These are phyloP conservation scores for Phaeodactylum tricornutum DNA, from an alignment of 108 stramenopile species.

Conservation along the genomic window DNA sequence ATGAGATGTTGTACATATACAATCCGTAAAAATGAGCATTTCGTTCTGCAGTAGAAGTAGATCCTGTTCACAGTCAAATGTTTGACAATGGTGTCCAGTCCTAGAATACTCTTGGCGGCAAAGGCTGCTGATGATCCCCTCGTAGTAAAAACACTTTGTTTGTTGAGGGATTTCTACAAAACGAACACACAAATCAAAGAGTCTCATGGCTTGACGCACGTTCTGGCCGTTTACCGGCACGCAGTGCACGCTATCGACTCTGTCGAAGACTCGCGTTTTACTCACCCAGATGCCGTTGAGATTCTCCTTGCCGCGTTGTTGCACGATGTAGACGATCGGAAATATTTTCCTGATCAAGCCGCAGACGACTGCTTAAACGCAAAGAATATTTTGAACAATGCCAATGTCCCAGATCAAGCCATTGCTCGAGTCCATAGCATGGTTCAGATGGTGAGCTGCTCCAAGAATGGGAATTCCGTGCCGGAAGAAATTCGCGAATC, in stretches of 20 bases:
- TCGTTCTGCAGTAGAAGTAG: too few species aligned
- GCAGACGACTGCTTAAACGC: slow-evolving; percentile 22
- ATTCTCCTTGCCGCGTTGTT: slow-evolving; percentile 46
- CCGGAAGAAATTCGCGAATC: slow-evolving; percentile 16
- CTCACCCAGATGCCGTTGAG: slow-evolving; percentile 17
- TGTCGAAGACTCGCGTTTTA: slow-evolving; percentile 4
- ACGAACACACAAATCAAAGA: slow-evolving; percentile 33
- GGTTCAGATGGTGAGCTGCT: slow-evolving; percentile 48
- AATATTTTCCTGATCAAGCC: slow-evolving; percentile 42
- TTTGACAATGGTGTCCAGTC: too few species aligned
- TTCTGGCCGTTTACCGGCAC: slow-evolving; percentile 36
- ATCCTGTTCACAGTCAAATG: too few species aligned
- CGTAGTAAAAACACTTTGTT: too few species aligned
- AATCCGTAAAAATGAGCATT: too few species aligned
- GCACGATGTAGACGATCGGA: slow-evolving; percentile 61
- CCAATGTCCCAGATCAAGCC: slow-evolving; percentile 4
- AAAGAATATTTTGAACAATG: slow-evolving; percentile 14
- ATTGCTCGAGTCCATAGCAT: slow-evolving; percentile 25
- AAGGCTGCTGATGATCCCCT: too few species aligned
- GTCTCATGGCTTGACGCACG: slow-evolving; percentile 47
- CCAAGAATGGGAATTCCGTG: slow-evolving; percentile 49
- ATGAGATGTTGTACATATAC: too few species aligned
- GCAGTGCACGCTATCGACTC: slow-evolving; percentile 26
- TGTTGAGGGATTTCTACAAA: slow-evolving; percentile 29
- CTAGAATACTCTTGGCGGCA: too few species aligned